Conservation (phyloP, 352 stramenopile genomes). For the Hyaloperonospora arabidopsidis region DNA sequence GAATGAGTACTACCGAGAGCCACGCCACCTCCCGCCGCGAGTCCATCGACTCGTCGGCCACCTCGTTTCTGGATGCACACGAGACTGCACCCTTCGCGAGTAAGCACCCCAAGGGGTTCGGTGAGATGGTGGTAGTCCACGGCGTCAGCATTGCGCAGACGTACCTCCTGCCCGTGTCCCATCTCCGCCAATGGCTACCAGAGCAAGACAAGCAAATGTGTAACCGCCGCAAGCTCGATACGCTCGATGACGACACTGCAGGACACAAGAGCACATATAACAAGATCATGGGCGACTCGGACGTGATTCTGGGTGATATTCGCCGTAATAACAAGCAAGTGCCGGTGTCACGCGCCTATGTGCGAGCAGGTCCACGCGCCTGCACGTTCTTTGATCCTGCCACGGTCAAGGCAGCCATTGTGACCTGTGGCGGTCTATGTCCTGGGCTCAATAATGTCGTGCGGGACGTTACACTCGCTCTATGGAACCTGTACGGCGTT, state of each 20-base stretch:
- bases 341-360: conserved; percentile 63
- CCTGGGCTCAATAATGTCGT: conserved; percentile 99
- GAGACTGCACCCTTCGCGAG: conserved; percentile 63
- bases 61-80: conserved; percentile 39
- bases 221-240: conserved; percentile 79
- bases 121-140: conserved; percentile 69
- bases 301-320: conserved; percentile 80
- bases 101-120: conserved; percentile 78
- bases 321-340: conserved; percentile 61
- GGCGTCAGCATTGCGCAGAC: conserved; percentile 55
- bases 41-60: conserved; percentile 21
- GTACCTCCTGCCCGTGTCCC: conserved; percentile 66
- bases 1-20: conserved; percentile 13
- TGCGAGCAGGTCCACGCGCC: conserved; percentile 63
- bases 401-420: conserved; percentile 84
- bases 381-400: conserved; percentile 70
- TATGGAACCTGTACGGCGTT: conserved; percentile 86
- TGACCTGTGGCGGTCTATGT: conserved; percentile 91
- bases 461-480: conserved; percentile 90
- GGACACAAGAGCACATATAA: conserved; percentile 79
- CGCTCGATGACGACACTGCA: conserved; percentile 43
- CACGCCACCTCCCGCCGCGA: conserved; percentile 18
- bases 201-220: conserved; percentile 39
- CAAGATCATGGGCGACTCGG: conserved; percentile 77
- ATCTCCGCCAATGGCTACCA: conserved; percentile 64